phyloP scores from a whole-genome alignment of 2,329 filamentous ascomycete species.

The Aphanocladium album region DNA sequence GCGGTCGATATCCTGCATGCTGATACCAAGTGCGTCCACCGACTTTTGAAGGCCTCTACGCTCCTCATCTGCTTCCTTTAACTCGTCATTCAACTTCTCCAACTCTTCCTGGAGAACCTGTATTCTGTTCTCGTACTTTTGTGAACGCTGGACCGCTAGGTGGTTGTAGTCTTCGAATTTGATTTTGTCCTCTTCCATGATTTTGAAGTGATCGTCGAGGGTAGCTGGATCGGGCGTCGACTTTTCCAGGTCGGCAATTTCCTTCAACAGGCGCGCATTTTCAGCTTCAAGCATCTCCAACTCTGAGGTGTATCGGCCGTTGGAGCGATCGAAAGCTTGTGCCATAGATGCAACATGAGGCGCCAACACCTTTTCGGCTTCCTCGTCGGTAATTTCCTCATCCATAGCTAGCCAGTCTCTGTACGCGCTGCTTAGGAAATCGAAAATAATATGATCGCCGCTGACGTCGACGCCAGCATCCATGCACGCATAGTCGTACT shows the following conservation, averaged over 20 bases:
- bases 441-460: slow-evolving; percentile 89
- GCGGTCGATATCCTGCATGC: slow-evolving; percentile 96
- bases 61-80: slow-evolving; percentile 78
- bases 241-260: slow-evolving; percentile 87
- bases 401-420: slow-evolving; percentile 91
- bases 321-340: slow-evolving; percentile 75
- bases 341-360: slow-evolving; percentile 89
- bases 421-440: slow-evolving; percentile 86
- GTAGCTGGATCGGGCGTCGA: slow-evolving; percentile 77
- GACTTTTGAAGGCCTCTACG: slow-evolving; percentile 72
- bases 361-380: slow-evolving; percentile 69
- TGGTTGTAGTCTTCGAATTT: slow-evolving; percentile 97
- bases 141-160: slow-evolving; percentile 74
- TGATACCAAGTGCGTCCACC: slow-evolving; percentile 90
- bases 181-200: slow-evolving; percentile 87
- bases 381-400: slow-evolving; percentile 81
- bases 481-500: slow-evolving; percentile 84
- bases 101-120: slow-evolving; percentile 82
- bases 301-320: slow-evolving; percentile 79
- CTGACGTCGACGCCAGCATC: slow-evolving; percentile 84
- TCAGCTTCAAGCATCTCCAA: slow-evolving; percentile 82
- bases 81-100: slow-evolving; percentile 68
- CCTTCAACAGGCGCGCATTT: slow-evolving; percentile 71
- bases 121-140: slow-evolving; percentile 80
- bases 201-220: slow-evolving; percentile 83